phyloP scores from a whole-genome alignment of 2,329 filamentous ascomycete genomes.

The Phaeosphaeriaceae sp. region DNA sequence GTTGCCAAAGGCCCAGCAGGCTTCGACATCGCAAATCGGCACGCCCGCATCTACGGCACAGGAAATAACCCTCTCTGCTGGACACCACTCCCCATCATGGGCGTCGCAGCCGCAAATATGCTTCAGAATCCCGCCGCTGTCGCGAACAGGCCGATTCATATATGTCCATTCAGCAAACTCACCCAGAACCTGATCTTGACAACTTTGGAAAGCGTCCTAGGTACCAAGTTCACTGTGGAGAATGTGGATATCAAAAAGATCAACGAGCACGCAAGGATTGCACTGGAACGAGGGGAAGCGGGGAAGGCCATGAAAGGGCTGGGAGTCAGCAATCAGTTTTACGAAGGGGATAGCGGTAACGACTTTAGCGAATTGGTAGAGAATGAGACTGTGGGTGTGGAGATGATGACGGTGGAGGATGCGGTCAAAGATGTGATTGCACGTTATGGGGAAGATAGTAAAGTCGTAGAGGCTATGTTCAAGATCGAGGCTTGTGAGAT shows the following conservation, averaged over 20 bases:
- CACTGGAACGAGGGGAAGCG: conserved; percentile 34
- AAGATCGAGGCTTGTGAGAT: conserved; percentile 36
- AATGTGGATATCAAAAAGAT: conserved; percentile 39
- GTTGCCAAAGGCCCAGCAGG: conserved; percentile 47
- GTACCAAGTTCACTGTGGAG: conserved; percentile 28
- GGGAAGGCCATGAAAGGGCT: conserved; percentile 40
- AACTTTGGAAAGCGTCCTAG: conserved; percentile 30
- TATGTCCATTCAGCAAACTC: conserved; percentile 31
- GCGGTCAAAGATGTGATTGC: conserved; percentile 35
- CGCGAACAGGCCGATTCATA: conserved; percentile 37
- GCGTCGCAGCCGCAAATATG: conserved; percentile 36
- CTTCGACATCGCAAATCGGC: conserved; percentile 36
- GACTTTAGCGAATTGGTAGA: conserved; percentile 38
- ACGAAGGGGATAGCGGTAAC: conserved; percentile 35
- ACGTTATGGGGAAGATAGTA: conserved; percentile 27
- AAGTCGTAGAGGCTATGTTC: conserved; percentile 37
- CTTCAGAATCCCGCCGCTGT: conserved; percentile 30
- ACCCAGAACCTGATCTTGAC: conserved; percentile 37
- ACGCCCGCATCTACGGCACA: conserved; percentile 45
- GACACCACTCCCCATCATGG: conserved; percentile 41
- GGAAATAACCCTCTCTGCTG: conserved; percentile 38
- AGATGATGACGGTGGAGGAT: conserved; percentile 31
- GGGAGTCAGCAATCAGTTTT: conserved; percentile 41
- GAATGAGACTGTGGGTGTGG: conserved; percentile 11
- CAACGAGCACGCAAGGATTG: conserved; percentile 32